phyloP scores from a whole-genome alignment of 169 alveolate genomes.

The Plasmodium yoelii region DNA sequence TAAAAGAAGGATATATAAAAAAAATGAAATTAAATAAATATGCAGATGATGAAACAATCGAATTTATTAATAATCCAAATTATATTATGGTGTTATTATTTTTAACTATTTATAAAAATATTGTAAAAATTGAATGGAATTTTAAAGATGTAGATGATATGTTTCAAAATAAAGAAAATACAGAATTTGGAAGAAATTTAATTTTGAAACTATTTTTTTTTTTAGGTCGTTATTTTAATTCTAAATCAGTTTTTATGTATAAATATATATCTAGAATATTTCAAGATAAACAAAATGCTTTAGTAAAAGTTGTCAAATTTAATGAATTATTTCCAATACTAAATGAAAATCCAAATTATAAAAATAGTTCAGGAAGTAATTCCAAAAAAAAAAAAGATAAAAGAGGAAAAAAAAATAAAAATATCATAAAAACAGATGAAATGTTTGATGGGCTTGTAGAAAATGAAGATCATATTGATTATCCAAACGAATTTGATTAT shows the following conservation, averaged over 20 bases:
- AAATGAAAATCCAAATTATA: slow-evolving; percentile 4
- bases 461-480: too few species aligned
- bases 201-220: slow-evolving; percentile 49
- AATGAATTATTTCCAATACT: slow-evolving; percentile 53
- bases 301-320: slow-evolving; percentile 48
- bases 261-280: slow-evolving; percentile 68
- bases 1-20: slow-evolving; percentile 52
- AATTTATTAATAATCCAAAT: slow-evolving; percentile 61
- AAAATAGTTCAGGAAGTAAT: slow-evolving; percentile 15
- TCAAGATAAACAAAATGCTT: slow-evolving; percentile 37
- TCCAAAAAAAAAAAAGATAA: slow-evolving; percentile 34
- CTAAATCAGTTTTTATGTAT: slow-evolving; percentile 72
- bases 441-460: slow-evolving; percentile 13
- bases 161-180: slow-evolving; percentile 73
- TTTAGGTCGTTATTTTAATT: slow-evolving; percentile 64
- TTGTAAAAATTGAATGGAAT: slow-evolving; percentile 63
- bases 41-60: slow-evolving; percentile 71
- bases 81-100: slow-evolving; percentile 65
- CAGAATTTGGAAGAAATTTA: slow-evolving; percentile 67
- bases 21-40: slow-evolving; percentile 55
- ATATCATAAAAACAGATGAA: slow-evolving; percentile 9
- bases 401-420: slow-evolving; percentile 5
- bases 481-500: slow-evolving; percentile 10
- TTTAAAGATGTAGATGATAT: slow-evolving; percentile 73
- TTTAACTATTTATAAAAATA: slow-evolving; percentile 61